Evolutionary conservation across 306 rosid species (phyloP).

Genomic region (Quercus variabilis): DNA sequence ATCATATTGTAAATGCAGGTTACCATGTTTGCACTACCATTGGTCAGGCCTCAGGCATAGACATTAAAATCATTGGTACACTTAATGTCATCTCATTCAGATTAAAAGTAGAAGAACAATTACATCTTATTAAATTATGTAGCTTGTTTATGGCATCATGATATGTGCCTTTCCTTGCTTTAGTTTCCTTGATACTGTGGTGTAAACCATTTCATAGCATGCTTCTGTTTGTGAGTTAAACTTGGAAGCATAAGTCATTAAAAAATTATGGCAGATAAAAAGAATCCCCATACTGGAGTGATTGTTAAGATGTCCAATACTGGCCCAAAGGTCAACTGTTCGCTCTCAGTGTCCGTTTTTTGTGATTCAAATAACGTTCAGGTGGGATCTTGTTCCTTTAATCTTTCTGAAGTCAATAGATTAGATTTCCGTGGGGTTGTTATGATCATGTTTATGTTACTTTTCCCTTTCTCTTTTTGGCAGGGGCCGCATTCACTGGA

Average conservation of each 20-base stretch:
- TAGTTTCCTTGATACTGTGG: slow-evolving; percentile 13
- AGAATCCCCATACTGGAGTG: slow-evolving; percentile 71
- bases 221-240: slow-evolving; percentile 8
- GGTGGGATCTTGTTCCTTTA: slow-evolving; percentile 36
- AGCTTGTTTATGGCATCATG: slow-evolving; percentile 14
- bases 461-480: slow-evolving; percentile 28
- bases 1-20: slow-evolving; percentile 51
- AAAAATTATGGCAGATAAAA: slow-evolving; percentile 59
- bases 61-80: slow-evolving; percentile 63
- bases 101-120: slow-evolving; percentile 5
- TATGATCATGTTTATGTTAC: slow-evolving; percentile 13
- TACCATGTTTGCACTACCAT: slow-evolving; percentile 70
- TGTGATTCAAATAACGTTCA: slow-evolving; percentile 63
- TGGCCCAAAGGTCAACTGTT: slow-evolving; percentile 58
- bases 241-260: slow-evolving; percentile 13
- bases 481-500: slow-evolving; percentile 65
- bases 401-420: slow-evolving; percentile 15
- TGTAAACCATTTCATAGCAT: slow-evolving; percentile 9
- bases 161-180: slow-evolving; percentile 1
- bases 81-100: slow-evolving; percentile 4
- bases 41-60: slow-evolving; percentile 52
- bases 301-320: slow-evolving; percentile 68
- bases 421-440: slow-evolving; percentile 8
- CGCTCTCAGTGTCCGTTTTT: slow-evolving; percentile 77
- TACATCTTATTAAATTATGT: slow-evolving; percentile 9